Evolutionary conservation across 1,284 basidiomycete genomes (phyloP).

Genomic region (Cutaneotrichosporon sp.): DNA sequence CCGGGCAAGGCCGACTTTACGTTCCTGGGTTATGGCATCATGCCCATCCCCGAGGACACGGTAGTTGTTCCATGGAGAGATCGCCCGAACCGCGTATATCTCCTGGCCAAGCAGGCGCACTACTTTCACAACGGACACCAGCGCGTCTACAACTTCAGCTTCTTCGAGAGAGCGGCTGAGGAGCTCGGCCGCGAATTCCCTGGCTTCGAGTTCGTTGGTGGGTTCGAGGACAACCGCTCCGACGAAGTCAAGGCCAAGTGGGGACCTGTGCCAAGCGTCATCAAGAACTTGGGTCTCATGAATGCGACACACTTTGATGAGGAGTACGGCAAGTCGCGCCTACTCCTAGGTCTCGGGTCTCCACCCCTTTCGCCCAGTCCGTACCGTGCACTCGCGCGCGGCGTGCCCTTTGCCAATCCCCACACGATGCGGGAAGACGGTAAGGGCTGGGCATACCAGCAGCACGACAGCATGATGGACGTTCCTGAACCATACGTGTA

Average conservation of each 20-base stretch:
- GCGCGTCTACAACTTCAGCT: slow-evolving; percentile 9
- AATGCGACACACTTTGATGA: slow-evolving; percentile 19
- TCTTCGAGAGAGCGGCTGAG: slow-evolving; percentile 20
- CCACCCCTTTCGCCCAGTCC: slow-evolving; percentile 28
- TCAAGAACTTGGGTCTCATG: slow-evolving; percentile 27
- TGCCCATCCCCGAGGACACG: slow-evolving; percentile 4
- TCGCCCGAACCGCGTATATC: slow-evolving; percentile 28
- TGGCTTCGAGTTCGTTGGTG: slow-evolving; percentile 33
- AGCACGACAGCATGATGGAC: slow-evolving; percentile 11
- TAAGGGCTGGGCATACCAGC: background rate
- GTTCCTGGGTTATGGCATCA: slow-evolving; percentile 19
- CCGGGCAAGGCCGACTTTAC: slow-evolving; percentile 2
- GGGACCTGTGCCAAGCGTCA: slow-evolving; percentile 19
- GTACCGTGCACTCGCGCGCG: slow-evolving; percentile 18
- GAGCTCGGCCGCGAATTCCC: slow-evolving; percentile 30
- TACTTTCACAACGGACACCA: slow-evolving; percentile 27
- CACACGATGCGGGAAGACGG: slow-evolving; percentile 3
- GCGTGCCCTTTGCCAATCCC: slow-evolving; percentile 19
- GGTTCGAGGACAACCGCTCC: slow-evolving; percentile 21
- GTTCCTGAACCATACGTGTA: slow-evolving; percentile 25
- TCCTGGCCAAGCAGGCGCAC: slow-evolving; percentile 30
- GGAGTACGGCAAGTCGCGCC: slow-evolving; percentile 20
- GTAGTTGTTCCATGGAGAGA: slow-evolving; percentile 9
- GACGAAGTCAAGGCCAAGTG: slow-evolving; percentile 10
- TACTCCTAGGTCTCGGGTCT: slow-evolving; percentile 30